These are phyloP conservation scores for Castanea mollissima DNA, from an alignment of 306 rosid genomes.

Conservation along the genomic window DNA sequence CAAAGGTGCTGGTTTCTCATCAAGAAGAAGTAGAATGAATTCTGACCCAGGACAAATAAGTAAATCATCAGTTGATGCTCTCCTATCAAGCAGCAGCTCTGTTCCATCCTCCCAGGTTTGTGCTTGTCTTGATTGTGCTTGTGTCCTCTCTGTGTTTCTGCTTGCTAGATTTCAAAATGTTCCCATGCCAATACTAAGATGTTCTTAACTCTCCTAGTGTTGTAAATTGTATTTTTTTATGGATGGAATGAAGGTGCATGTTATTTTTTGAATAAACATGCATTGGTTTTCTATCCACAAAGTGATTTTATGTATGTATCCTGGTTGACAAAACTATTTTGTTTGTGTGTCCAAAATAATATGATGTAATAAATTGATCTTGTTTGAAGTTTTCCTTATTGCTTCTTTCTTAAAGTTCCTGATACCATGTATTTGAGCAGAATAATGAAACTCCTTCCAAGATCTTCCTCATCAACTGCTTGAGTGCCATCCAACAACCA, in stretches of 20 bases:
- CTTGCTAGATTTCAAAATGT: constrained; percentile 1
- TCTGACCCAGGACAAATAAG: constrained; percentile 57
- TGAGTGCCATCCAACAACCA: constrained; percentile 86
- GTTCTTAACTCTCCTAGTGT: neutral
- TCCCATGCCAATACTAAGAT: neutral
- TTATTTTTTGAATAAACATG: neutral
- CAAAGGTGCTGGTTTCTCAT: constrained; percentile 62
- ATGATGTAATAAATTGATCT: too few species aligned
- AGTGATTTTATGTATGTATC: neutral
- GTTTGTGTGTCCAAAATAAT: neutral
- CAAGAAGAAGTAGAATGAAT: constrained; percentile 67
- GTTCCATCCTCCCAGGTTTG: constrained; percentile 41
- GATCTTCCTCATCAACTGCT: constrained; percentile 89
- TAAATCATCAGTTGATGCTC: constrained; percentile 86
- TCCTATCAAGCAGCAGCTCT: constrained; percentile 55
- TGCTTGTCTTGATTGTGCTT: neutral
- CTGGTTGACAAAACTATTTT: neutral
- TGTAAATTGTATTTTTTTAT: constrained; percentile 16
- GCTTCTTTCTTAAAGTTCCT: constrained; percentile 5
- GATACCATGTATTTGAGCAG: constrained; percentile 49
- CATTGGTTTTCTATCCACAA: neutral
- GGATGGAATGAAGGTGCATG: neutral
- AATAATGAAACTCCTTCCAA: constrained; percentile 80
- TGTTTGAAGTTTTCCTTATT: neutral
- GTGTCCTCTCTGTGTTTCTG: constrained; percentile 12